phyloP scores from a whole-genome alignment of 768 basidiomycete genomes.

The Suillus discolor region DNA sequence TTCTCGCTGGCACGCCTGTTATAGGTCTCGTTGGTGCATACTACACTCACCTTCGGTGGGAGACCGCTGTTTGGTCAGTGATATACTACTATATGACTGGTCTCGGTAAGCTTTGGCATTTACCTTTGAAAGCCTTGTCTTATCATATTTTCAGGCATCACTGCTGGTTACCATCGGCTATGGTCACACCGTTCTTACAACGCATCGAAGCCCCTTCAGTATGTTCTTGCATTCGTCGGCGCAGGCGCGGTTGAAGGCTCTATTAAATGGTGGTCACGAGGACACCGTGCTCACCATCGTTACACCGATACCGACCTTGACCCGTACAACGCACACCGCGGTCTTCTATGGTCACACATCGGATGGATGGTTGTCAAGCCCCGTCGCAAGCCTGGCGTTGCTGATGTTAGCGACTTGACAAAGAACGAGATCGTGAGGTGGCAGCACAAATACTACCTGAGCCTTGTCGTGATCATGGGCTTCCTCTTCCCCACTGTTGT shows the following conservation, averaged over 20 bases:
- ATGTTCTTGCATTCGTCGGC: slow-evolving; percentile 79
- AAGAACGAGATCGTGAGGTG: slow-evolving; percentile 80
- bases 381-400: slow-evolving; percentile 84
- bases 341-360: slow-evolving; percentile 84
- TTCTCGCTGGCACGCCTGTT: slow-evolving; percentile 74
- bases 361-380: slow-evolving; percentile 96
- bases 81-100: slow-evolving; percentile 82
- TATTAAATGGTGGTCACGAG: slow-evolving; percentile 98
- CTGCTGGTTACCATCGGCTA: slow-evolving; percentile 94
- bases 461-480: slow-evolving; percentile 68
- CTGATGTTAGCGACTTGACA: slow-evolving; percentile 85
- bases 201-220: slow-evolving; percentile 84
- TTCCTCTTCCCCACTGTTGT: slow-evolving; percentile 76
- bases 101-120: slow-evolving; percentile 58
- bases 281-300: slow-evolving; percentile 95
- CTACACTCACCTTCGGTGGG: slow-evolving; percentile 64
- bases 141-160: slow-evolving; percentile 56
- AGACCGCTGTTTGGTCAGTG: slow-evolving; percentile 72
- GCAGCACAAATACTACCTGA: slow-evolving; percentile 84
- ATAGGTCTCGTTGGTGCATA: slow-evolving; percentile 73
- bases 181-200: slow-evolving; percentile 98
- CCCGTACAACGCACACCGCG: slow-evolving; percentile 92
- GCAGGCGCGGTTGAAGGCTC: slow-evolving; percentile 95
- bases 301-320: slow-evolving; percentile 98
- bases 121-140: slow-evolving; percentile 41